A percentile compares a stretch with the other conserved stretches of the same genome.
These are phyloP conservation scores for Cinchona pubescens DNA, from an alignment of 257 asterid species.

Conservation along the genomic window DNA sequence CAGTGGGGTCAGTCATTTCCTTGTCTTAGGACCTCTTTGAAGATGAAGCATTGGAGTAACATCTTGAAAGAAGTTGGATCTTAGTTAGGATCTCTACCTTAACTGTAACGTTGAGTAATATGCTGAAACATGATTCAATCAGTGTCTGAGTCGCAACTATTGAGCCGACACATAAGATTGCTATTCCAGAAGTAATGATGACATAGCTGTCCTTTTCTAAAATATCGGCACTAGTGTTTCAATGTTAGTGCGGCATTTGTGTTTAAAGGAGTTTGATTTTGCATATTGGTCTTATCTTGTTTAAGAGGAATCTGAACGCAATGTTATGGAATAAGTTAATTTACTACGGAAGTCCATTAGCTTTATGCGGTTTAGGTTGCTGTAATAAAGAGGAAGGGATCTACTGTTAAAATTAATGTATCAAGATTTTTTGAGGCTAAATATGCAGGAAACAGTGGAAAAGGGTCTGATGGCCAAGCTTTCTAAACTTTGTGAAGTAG, in stretches of 20 bases:
- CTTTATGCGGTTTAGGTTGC: neutral
- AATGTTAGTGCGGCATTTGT: constrained; percentile 32
- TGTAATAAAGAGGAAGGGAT: neutral
- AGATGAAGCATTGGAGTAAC: constrained; percentile 1
- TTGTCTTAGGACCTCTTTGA: neutral
- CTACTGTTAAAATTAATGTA: neutral
- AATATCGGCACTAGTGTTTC: constrained; percentile 18
- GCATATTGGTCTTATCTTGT: constrained; percentile 10
- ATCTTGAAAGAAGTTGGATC: neutral
- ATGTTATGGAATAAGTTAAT: neutral
- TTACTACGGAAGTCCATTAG: neutral
- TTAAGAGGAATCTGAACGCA: constrained; percentile 7
- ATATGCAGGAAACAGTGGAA: neutral
- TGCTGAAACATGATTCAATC: constrained; percentile 10
- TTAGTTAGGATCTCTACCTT: constrained; percentile 10
- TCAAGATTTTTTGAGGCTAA: neutral
- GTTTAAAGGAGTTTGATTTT: constrained; percentile 27
- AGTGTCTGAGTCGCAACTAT: constrained; percentile 10
- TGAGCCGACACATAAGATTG: constrained; percentile 15
- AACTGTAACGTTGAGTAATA: constrained; percentile 8
- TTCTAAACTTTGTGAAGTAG: neutral
- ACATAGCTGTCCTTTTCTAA: constrained; percentile 27
- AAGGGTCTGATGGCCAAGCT: neutral
- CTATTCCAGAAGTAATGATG: constrained; percentile 32
- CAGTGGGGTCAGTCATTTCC: neutral